Percentiles rank a stretch among this genome's conserved stretches.
These are phyloP conservation scores for Hymenoscyphus albidus DNA, from an alignment of 2,329 filamentous ascomycete genomes.

Conservation along the genomic window DNA sequence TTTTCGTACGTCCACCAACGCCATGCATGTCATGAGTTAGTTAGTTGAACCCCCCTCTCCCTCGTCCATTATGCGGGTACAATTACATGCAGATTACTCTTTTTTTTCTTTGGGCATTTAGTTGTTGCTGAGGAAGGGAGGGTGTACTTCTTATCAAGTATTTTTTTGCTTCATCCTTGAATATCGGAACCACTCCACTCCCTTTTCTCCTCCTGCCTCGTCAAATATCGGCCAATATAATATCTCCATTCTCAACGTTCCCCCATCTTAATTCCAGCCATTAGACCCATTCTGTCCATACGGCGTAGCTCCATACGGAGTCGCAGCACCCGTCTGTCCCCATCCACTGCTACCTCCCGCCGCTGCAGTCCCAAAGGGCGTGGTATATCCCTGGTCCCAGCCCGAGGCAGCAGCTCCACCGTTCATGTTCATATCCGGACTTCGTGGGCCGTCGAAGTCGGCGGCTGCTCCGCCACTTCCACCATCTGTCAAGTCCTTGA, in stretches of 20 bases:
- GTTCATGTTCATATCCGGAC: slow-evolving; percentile 52
- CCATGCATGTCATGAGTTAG: slow-evolving; percentile 14
- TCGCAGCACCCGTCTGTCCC: slow-evolving; percentile 53
- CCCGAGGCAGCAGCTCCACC: slow-evolving; percentile 54
- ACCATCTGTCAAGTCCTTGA: slow-evolving; percentile 59
- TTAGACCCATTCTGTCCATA: slow-evolving; percentile 46
- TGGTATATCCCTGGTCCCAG: slow-evolving; percentile 63
- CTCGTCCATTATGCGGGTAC: slow-evolving; percentile 18
- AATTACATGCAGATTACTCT: slow-evolving; percentile 16
- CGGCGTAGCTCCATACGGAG: slow-evolving; percentile 57
- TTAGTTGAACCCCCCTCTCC: too few relatives aligned
- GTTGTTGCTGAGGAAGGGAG: neutral
- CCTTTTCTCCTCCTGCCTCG: neutral
- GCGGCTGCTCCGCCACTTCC: slow-evolving; percentile 52
- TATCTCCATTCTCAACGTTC: neutral
- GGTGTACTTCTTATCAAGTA: neutral
- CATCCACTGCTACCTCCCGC: slow-evolving; percentile 54
- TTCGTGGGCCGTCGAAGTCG: slow-evolving; percentile 56
- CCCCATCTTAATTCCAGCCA: slow-evolving; percentile 26
- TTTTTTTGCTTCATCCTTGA: neutral
- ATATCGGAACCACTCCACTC: neutral
- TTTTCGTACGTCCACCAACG: slow-evolving; percentile 18
- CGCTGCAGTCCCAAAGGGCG: slow-evolving; percentile 57
- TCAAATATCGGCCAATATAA: neutral
- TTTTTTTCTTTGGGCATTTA: neutral